Evolutionary conservation across 164 flowering plant genomes (phyloP).

Genomic region (Magnolia changhungtana): DNA sequence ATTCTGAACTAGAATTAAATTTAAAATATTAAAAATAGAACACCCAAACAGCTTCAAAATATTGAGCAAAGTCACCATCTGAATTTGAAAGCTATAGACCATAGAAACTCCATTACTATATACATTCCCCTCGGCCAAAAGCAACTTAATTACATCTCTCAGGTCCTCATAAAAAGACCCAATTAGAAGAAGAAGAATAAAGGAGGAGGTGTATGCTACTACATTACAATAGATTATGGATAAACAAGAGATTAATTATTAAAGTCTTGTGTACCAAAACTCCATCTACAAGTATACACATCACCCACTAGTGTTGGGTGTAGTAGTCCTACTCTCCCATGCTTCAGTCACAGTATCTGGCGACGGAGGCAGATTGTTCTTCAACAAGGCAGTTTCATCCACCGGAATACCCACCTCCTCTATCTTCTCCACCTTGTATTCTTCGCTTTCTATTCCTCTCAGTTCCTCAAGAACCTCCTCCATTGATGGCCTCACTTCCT

Average conservation of each 20-base stretch:
- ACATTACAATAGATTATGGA: no score
- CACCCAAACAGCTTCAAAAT: background rate
- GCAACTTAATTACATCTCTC: background rate
- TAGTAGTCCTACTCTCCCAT: constrained; percentile 28
- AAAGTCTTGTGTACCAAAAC: background rate
- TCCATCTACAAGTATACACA: background rate
- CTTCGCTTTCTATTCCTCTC: constrained; percentile 30
- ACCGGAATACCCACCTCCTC: constrained; percentile 32
- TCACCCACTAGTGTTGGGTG: constrained; percentile 18
- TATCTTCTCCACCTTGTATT: constrained; percentile 15
- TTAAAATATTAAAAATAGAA: no score
- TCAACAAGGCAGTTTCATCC: constrained; percentile 41
- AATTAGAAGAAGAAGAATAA: no score
- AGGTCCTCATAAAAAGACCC: no score
- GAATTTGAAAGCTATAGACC: background rate
- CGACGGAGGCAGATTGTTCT: constrained; percentile 32
- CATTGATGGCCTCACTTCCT: constrained; percentile 75
- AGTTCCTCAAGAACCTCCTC: constrained; percentile 47
- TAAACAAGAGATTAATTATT: no score
- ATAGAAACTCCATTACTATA: background rate
- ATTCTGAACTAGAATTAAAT: no score
- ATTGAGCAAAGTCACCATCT: background rate
- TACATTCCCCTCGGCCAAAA: background rate
- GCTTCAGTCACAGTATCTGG: constrained; percentile 33
- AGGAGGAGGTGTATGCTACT: no score